Base-by-base conservation (phyloP, 805 yeast genomes). In the Kuraishia floccosa region DNA sequence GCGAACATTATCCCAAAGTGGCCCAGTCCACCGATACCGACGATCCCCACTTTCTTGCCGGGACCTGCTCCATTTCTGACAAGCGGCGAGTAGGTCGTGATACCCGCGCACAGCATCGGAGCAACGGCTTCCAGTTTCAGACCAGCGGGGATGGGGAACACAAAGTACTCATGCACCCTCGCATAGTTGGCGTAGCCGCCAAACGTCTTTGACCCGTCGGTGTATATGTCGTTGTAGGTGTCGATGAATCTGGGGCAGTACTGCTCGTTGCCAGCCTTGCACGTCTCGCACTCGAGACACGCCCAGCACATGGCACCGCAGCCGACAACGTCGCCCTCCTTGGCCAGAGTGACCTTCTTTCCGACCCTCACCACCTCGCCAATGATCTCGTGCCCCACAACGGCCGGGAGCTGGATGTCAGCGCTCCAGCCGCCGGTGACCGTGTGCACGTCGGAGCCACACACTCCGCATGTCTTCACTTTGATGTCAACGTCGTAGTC, bases 41-140 rank as follows among this genome's bases (percentile, higher is more conserved):
- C 65, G 34, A 76, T 53, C 25, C 77, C 82, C 30, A 76, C 76
- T 27, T 56, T 63, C 25, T 58, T 58, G 14, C 63, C 60, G 3
- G 47, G 42, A 23, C 53, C 54, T 30, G 37, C 31, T 28, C 52
- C 40, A 34, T 59, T 58, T 52, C 76, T 62, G 35, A 65, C 58
- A 40, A 80, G 54, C 33, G 89, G 87, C 5, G 82, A 68, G 56
- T 58, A 79, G 10, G 72, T 76, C 8, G 89, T 80, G 47, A 76
- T 57, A 33, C 89, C 89, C 33, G 84, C 89, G 59, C 89, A 80
- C 58, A 78, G 55, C 54, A 80, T 56, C 31, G 87, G 86, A 4
- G 85, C 86, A 18, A 72, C 83, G 19, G 60, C 55, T 22, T 62
- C 70, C 27, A 71, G 58, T 23, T 65, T 60, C 27, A 75, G 42